A percentile compares a stretch with the other conserved stretches of the same genome.
These are phyloP conservation scores for Melampsora larici-populina DNA, from an alignment of 1,284 basidiomycete genomes.

Conservation along the genomic window DNA sequence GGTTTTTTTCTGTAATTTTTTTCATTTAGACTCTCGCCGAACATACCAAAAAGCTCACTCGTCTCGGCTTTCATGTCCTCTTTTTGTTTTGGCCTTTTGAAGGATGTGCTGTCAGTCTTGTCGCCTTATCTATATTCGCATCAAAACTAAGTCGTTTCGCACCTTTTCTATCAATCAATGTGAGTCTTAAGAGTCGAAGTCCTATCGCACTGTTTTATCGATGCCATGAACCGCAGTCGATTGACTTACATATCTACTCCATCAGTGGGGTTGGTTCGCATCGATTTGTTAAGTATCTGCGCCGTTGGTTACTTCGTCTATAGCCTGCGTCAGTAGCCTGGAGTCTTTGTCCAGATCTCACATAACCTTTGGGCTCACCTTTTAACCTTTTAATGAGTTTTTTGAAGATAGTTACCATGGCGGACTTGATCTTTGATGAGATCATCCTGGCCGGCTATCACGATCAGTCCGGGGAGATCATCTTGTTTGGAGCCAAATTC, in stretches of 20 bases:
- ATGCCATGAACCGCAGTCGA: too few species aligned
- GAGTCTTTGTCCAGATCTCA: background rate
- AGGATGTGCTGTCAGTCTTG: conserved; percentile 3
- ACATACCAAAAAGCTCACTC: background rate
- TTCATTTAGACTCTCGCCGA: background rate
- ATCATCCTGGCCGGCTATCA: background rate
- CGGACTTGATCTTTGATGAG: background rate
- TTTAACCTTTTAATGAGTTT: too few species aligned
- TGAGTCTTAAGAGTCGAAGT: background rate
- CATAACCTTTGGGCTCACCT: background rate
- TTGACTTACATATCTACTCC: background rate
- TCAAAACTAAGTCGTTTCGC: background rate
- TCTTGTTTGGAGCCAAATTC: background rate
- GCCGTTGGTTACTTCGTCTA: background rate
- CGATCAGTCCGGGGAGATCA: background rate
- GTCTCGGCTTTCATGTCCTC: background rate
- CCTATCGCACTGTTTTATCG: background rate
- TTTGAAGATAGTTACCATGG: background rate
- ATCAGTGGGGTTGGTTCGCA: background rate
- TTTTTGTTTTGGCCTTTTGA: background rate
- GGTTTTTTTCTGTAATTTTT: background rate
- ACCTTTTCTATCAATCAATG: background rate
- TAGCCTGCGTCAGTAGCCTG: background rate
- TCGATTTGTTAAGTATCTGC: background rate
- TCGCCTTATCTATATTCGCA: background rate